Evolutionary conservation across 2,329 filamentous ascomycete species (phyloP), one percentile per base, ranked within the genome.

Genomic region (Diaporthe amygdali): DNA sequence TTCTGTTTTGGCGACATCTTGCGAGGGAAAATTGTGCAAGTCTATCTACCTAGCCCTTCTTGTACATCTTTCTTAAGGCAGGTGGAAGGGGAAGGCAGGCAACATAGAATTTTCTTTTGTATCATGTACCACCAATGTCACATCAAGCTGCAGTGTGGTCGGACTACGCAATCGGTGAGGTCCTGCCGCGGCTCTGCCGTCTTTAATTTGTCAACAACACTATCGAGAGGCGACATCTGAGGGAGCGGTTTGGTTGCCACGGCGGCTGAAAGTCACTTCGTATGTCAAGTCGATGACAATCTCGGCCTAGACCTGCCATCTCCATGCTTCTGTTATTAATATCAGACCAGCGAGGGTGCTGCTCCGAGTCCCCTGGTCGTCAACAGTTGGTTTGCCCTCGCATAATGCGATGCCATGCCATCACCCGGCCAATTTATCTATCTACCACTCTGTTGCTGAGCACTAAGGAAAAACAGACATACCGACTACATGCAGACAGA

Each of bases 101-200:
- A 63, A 37, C n/a, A 55, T 49, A 37, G 41, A 49, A 34, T 30
- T 61, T 52, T 68, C 64, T 32, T 54, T 52, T 68, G 64, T 68
- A 71, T 49, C 69, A 68, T 71, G 54, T 68, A 63, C 25, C 69
- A 68, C n/a, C 69, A 63, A 54, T 68, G 32, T 37, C 54, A 68
- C 54, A 63, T 37, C 37, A 54, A 46, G 20, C 54, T 63, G 34
- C 39, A 46, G 47, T 46, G 41, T 47, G 51, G n/a, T 30, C n/a
- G 25, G 22, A 41, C 6, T 27, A 15, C n/a, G 30, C 30, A 39
- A 41, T n/a, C 22, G 41, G 41, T 27, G 8, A 68, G 32, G 22
- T 27, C 44, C 52, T 51, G 66, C 51, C 30, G 44, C 59, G 59
- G 17, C 22, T 49, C 41, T 47, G 22, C 51, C 59, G 25, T 63